Evolutionary conservation across 164 flowering plant genomes (phyloP).

Genomic region (Litsea cubeba): DNA sequence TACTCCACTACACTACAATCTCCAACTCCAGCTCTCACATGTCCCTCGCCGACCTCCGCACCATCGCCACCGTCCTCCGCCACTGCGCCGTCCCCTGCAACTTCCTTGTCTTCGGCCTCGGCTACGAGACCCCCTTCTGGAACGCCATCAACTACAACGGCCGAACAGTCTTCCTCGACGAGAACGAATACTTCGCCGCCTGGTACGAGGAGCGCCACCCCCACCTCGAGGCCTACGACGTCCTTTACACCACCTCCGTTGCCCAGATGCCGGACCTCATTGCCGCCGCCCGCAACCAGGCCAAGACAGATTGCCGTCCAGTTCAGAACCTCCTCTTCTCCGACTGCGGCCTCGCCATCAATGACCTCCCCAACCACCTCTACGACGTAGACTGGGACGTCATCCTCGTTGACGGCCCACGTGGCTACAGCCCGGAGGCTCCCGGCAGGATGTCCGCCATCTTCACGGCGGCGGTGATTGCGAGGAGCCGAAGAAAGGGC

Average conservation of each 20-base stretch:
- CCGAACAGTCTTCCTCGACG: conserved; percentile 76
- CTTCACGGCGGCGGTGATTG: conserved; percentile 84
- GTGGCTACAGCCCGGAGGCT: conserved; percentile 66
- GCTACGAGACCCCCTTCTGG: conserved; percentile 85
- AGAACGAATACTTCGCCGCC: conserved; percentile 49
- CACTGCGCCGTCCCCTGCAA: conserved; percentile 48
- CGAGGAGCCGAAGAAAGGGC: conserved; percentile 65
- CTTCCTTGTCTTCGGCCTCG: conserved; percentile 79
- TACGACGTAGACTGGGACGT: conserved; percentile 92
- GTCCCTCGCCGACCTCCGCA: conserved; percentile 48
- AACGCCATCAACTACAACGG: conserved; percentile 63
- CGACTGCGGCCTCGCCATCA: conserved; percentile 74
- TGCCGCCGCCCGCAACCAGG: conserved; percentile 44
- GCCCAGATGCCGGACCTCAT: conserved; percentile 50
- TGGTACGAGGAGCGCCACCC: conserved; percentile 49
- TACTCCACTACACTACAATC: conserved; percentile 60
- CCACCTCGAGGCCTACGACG: conserved; percentile 76
- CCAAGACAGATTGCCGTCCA: conserved; percentile 65
- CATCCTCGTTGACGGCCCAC: conserved; percentile 82
- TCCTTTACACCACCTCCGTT: conserved; percentile 72
- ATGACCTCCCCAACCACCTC: conserved; percentile 82
- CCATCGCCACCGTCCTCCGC: conserved; percentile 44
- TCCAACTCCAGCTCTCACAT: conserved; percentile 47
- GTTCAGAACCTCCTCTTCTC: conserved; percentile 89
- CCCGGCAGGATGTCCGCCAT: conserved; percentile 87